Base-by-base conservation (phyloP, 2,329 filamentous ascomycete species). In the Epichloe hybrida region DNA sequence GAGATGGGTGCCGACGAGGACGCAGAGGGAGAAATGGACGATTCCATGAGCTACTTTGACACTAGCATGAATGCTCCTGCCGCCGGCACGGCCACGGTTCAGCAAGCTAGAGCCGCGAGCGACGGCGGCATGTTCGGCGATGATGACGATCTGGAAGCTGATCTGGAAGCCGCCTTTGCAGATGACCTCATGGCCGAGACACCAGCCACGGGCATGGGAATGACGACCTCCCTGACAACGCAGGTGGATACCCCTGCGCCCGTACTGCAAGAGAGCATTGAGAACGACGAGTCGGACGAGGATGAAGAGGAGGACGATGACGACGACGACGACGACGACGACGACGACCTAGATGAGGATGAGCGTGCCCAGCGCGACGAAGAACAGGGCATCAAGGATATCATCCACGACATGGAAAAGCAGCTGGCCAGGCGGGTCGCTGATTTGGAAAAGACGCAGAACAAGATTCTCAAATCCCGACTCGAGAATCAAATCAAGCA, bases 111-210 rank as follows among this genome's bases (percentile, higher is more conserved):
- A 11, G 9, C 27, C 27, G 27, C 27, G 27, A 31, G 64, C 50
- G 63, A 65, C 17, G 17, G 17, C 60, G 48, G 34, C 15, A 49
- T 53, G 7, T 50, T 50, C 27, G 48, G 51, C 39, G 54, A 74
- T 59, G 64, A 80, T 64, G 64, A 80, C 64, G 65, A 79, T 57
- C 61, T 80, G 64, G 70, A 81, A 64, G 69, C 73, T 62, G 64
- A 80, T 59, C 66, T 84, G 58, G 65, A 83, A 56, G 65, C 79
- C 57, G 64, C 77, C 62, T 70, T 79, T 66, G 67, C 65, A 0
- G 68, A 65, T n/a, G 66, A 68, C 12, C 53, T 66, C 48, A 55
- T 60, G 45, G 65, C 62, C 9, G 70, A 69, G 36, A 73, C 69
- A 9, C 69, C 71, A 1, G 68, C 60, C n/a, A 69, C 71, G 7